Conservation (phyloP, 139 green algal species). For the Picochlorum sp. region DNA sequence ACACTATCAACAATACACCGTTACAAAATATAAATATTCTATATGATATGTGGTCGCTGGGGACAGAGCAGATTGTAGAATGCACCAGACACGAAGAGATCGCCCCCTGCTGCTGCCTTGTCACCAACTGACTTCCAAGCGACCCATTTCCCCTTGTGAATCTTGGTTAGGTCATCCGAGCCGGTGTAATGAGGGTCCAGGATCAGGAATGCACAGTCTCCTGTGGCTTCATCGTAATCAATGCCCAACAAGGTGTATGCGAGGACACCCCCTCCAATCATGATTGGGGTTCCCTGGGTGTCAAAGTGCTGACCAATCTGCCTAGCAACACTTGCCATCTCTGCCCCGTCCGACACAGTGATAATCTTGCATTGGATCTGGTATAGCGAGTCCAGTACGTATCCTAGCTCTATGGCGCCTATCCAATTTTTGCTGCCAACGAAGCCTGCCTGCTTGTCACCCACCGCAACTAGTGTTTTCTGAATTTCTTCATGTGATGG, state of each 20-base stretch:
- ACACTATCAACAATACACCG: not conserved
- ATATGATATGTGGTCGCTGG: slow-evolving; percentile 57
- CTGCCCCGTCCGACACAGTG: slow-evolving; percentile 51
- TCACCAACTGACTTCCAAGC: slow-evolving; percentile 77
- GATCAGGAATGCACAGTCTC: slow-evolving; percentile 86
- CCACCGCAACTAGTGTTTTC: slow-evolving; percentile 64
- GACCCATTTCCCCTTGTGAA: slow-evolving; percentile 75
- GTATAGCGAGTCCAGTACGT: slow-evolving; percentile 77
- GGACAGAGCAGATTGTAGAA: slow-evolving; percentile 98
- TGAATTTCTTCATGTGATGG: slow-evolving; percentile 58
- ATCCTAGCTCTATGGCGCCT: slow-evolving; percentile 86
- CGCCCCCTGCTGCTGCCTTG: slow-evolving; percentile 66
- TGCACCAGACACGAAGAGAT: slow-evolving; percentile 75
- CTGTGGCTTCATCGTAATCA: slow-evolving; percentile 73
- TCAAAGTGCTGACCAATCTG: slow-evolving; percentile 82
- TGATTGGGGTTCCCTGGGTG: slow-evolving; percentile 72
- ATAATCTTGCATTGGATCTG: slow-evolving; percentile 65
- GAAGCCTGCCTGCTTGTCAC: slow-evolving; percentile 77
- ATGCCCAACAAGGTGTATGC: slow-evolving; percentile 94
- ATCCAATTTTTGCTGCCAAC: slow-evolving; percentile 86
- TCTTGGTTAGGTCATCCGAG: slow-evolving; percentile 51
- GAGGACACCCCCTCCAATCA: slow-evolving; percentile 91
- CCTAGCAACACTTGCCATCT: slow-evolving; percentile 67
- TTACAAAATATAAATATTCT: slow-evolving; percentile 12
- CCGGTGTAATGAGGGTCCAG: slow-evolving; percentile 95